These are phyloP conservation scores for Wickerhamiella cacticola DNA, from an alignment of 805 yeast genomes.

Conservation along the genomic window DNA sequence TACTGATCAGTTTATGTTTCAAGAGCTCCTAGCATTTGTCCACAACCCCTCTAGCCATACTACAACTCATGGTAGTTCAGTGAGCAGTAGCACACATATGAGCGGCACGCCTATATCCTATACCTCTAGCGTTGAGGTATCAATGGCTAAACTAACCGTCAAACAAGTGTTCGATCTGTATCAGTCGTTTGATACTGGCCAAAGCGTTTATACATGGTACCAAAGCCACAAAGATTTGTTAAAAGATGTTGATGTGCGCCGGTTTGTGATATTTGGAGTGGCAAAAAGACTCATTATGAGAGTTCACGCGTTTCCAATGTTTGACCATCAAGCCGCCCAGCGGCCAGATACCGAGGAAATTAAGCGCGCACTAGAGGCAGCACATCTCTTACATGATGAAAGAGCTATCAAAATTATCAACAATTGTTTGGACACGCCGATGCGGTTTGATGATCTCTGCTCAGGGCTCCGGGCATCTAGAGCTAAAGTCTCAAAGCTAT, in stretches of 20 bases:
- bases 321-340: constrained; percentile 23
- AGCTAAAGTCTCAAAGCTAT: constrained; percentile 16
- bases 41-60: constrained; percentile 29
- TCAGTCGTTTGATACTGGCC: constrained; percentile 66
- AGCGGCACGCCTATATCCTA: constrained; percentile 9
- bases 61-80: not conserved
- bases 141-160: constrained; percentile 8
- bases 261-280: constrained; percentile 80
- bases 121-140: constrained; percentile 7
- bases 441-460: constrained; percentile 21
- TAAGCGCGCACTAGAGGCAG: constrained; percentile 7
- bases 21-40: constrained; percentile 79
- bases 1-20: constrained; percentile 50
- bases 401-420: constrained; percentile 6
- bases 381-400: not conserved
- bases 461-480: constrained; percentile 22
- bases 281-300: constrained; percentile 71
- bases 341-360: constrained; percentile 7
- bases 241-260: constrained; percentile 60
- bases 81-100: constrained; percentile 13
- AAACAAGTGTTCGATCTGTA: constrained; percentile 52
- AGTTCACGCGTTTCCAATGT: constrained; percentile 62
- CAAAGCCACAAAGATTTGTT: constrained; percentile 47
- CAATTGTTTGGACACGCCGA: constrained; percentile 15
- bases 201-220: constrained; percentile 72